These are phyloP conservation scores for Rhodomyrtus psidioides DNA, from an alignment of 441 rosid genomes.

Conservation along the genomic window DNA sequence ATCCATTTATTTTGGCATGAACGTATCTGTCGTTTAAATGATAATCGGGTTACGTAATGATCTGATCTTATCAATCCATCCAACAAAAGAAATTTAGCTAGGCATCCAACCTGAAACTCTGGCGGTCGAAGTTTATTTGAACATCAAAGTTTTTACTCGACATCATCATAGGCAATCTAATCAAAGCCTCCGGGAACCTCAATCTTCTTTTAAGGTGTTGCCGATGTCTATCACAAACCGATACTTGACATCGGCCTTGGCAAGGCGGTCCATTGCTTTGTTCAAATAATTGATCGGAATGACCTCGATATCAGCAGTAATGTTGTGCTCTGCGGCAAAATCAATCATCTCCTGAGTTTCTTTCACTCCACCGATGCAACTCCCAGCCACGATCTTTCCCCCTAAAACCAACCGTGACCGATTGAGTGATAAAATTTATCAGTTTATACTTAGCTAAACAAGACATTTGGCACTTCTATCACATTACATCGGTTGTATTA, in stretches of 20 bases:
- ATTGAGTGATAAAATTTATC: neutral
- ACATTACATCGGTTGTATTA: neutral
- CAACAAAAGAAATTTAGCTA: neutral
- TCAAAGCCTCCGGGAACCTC: neutral
- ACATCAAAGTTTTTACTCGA: neutral
- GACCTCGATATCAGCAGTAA: slow-evolving; percentile 1
- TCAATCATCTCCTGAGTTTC: slow-evolving; percentile 14
- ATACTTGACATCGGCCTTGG: slow-evolving; percentile 5
- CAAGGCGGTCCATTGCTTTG: slow-evolving; percentile 4
- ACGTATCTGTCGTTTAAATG: neutral
- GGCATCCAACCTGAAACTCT: neutral
- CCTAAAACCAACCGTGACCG: neutral
- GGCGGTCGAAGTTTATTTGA: neutral
- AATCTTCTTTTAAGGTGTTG: neutral
- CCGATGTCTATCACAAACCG: slow-evolving; percentile 12
- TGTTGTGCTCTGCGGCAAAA: slow-evolving; percentile 8
- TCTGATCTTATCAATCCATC: neutral
- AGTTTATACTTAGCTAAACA: neutral
- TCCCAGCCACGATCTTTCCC: slow-evolving; percentile 1
- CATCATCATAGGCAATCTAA: neutral
- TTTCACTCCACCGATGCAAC: slow-evolving; percentile 5
- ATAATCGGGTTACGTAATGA: neutral
- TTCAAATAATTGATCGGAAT: slow-evolving; percentile 2
- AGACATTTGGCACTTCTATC: neutral
- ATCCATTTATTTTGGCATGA: neutral